Evolutionary conservation across 148 eudicot species (phyloP).

Genomic region (Agrostemma githago): DNA sequence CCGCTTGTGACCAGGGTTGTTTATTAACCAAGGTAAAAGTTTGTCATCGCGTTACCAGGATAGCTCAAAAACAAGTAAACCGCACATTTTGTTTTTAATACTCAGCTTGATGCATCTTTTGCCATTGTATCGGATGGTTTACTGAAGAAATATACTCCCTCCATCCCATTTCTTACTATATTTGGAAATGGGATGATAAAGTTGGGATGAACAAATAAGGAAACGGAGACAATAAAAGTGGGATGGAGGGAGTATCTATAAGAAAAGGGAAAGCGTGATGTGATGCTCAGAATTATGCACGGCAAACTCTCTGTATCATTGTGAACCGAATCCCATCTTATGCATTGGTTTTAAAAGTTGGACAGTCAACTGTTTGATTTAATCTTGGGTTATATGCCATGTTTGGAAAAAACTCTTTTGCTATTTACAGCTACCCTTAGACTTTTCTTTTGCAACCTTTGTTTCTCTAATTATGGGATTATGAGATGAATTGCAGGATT

Average conservation of each 20-base stretch:
- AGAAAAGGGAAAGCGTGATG: slow-evolving; percentile 1
- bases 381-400: neutral
- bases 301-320: slow-evolving; percentile 10
- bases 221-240: too few species aligned
- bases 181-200: too few species aligned
- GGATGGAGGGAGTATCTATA: neutral
- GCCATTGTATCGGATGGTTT: slow-evolving; percentile 10
- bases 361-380: neutral
- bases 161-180: too few species aligned
- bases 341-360: neutral
- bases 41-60: slow-evolving; percentile 31
- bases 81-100: slow-evolving; percentile 27
- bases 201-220: too few species aligned
- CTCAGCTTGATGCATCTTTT: slow-evolving; percentile 21
- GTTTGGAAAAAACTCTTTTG: neutral
- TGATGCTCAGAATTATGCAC: slow-evolving; percentile 8
- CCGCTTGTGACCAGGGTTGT: slow-evolving; percentile 31
- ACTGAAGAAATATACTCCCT: neutral
- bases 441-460: slow-evolving; percentile 12
- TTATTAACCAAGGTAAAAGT: slow-evolving; percentile 27
- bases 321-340: slow-evolving; percentile 14
- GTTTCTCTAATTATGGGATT: slow-evolving; percentile 20
- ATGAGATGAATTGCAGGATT: slow-evolving; percentile 81
- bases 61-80: slow-evolving; percentile 31
- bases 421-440: neutral